A percentile compares a stretch with the other conserved stretches of the same genome.
Evolutionary conservation across 495 filamentous ascomycete genomes (phyloP).

Genomic region (Penicilliopsis zonata): DNA sequence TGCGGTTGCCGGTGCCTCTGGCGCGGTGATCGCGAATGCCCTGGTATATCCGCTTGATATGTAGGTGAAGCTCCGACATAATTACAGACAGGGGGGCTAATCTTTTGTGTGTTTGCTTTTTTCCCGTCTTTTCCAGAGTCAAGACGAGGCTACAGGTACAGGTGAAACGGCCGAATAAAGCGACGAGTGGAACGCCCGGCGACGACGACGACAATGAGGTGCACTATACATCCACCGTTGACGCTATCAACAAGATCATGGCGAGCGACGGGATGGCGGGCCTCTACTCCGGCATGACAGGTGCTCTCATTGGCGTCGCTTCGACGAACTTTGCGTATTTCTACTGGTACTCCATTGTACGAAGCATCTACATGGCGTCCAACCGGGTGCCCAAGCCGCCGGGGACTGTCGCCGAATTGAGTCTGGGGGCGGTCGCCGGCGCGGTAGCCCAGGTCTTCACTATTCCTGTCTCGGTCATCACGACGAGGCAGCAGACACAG

Average conservation of each 20-base stretch:
- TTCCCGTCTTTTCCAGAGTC: slow-evolving; percentile 43
- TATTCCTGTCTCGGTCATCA: slow-evolving; percentile 90
- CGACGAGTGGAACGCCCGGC: slow-evolving; percentile 16
- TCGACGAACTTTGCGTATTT: slow-evolving; percentile 99
- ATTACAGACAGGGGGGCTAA: slow-evolving; percentile 1
- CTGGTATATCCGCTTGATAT: slow-evolving; percentile 95
- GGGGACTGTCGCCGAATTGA: slow-evolving; percentile 75
- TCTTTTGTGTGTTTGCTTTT: background rate
- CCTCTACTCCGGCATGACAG: slow-evolving; percentile 80
- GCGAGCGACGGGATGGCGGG: slow-evolving; percentile 70
- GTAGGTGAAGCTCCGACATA: slow-evolving; percentile 39
- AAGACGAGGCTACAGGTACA: slow-evolving; percentile 98
- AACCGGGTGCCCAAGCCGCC: slow-evolving; percentile 50
- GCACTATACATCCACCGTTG: slow-evolving; percentile 76
- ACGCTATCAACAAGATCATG: slow-evolving; percentile 80
- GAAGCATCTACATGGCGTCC: slow-evolving; percentile 66
- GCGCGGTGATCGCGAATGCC: slow-evolving; percentile 89
- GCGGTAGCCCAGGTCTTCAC: slow-evolving; percentile 93
- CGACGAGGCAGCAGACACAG: slow-evolving; percentile 92
- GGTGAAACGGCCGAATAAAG: slow-evolving; percentile 57
- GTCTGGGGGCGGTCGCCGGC: slow-evolving; percentile 77
- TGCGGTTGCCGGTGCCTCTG: slow-evolving; percentile 85
- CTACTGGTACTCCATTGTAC: slow-evolving; percentile 94
- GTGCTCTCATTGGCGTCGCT: slow-evolving; percentile 79
- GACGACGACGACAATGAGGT: slow-evolving; percentile 30